Conservation (phyloP, 2,329 filamentous ascomycete species). For the Lizonia empirigonia region DNA sequence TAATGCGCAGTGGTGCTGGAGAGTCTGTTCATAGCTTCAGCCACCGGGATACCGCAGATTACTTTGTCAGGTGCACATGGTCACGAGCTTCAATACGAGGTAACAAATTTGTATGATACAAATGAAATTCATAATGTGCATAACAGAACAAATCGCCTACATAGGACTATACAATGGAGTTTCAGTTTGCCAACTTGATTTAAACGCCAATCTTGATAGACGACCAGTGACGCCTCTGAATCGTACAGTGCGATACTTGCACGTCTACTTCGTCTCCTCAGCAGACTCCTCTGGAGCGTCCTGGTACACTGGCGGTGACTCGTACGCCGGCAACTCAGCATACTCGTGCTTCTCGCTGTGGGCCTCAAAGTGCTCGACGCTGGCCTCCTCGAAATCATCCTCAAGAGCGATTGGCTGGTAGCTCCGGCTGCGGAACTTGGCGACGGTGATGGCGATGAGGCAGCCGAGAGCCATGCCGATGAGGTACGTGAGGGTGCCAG, state of each 20-base stretch:
- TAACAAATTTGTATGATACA: neutral
- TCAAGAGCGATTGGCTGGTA: slow-evolving; percentile 45
- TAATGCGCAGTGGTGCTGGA: too few species aligned
- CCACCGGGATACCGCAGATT: too few species aligned
- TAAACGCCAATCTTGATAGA: too few species aligned
- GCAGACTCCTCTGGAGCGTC: slow-evolving; percentile 40
- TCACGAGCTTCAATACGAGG: neutral
- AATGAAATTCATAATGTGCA: slow-evolving; percentile 14
- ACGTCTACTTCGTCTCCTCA: slow-evolving; percentile 29
- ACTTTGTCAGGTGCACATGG: neutral
- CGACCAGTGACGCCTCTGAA: too few species aligned
- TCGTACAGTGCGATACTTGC: neutral
- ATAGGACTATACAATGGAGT: slow-evolving; percentile 1
- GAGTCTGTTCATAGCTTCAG: too few species aligned
- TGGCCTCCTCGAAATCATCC: slow-evolving; percentile 29
- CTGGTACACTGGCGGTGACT: slow-evolving; percentile 49
- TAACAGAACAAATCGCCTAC: slow-evolving; percentile 5
- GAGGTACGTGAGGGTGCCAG: slow-evolving; percentile 70
- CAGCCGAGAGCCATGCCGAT: slow-evolving; percentile 71
- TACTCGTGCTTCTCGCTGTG: slow-evolving; percentile 42
- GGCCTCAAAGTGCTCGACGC: slow-evolving; percentile 14
- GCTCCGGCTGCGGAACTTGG: slow-evolving; percentile 57
- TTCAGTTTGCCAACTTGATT: slow-evolving; percentile 1
- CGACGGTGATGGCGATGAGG: slow-evolving; percentile 64
- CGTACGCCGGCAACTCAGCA: slow-evolving; percentile 44